phyloP scores from a whole-genome alignment of 345 rosid species.

The Heritiera littoralis region DNA sequence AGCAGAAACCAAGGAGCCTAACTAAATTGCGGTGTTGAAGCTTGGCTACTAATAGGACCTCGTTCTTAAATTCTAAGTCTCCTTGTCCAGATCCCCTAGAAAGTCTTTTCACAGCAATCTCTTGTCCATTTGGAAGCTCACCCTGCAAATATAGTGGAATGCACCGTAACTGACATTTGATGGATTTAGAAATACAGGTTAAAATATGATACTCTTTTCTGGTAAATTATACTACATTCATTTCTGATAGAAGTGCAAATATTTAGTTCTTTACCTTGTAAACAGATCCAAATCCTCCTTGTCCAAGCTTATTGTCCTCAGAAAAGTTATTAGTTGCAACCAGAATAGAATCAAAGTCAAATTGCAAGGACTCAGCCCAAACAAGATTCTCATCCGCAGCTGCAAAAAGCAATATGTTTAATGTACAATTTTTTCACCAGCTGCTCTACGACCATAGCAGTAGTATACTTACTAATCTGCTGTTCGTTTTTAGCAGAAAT shows the following conservation, averaged over 20 bases:
- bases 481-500: neutral
- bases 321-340: too few relatives aligned
- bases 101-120: conserved; percentile 51
- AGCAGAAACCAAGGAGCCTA: conserved; percentile 55
- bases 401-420: neutral
- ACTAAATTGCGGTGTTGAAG: conserved; percentile 66
- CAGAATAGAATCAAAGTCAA: too few relatives aligned
- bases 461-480: too few relatives aligned
- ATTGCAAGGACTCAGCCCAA: conserved; percentile 22
- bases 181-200: too few relatives aligned
- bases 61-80: conserved; percentile 54
- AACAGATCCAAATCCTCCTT: too few relatives aligned
- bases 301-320: too few relatives aligned
- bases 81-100: conserved; percentile 53
- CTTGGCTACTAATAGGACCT: conserved; percentile 48
- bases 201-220: too few relatives aligned
- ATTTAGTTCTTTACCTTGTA: too few relatives aligned
- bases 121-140: conserved; percentile 38
- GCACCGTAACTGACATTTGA: too few relatives aligned
- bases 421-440: neutral
- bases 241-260: too few relatives aligned
- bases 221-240: too few relatives aligned
- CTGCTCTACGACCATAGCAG: neutral
- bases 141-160: conserved; percentile 37
- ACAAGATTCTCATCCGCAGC: conserved; percentile 19